Evolutionary conservation across 805 yeast species (phyloP).

Genomic region (Zygoascus bituminiphila): DNA sequence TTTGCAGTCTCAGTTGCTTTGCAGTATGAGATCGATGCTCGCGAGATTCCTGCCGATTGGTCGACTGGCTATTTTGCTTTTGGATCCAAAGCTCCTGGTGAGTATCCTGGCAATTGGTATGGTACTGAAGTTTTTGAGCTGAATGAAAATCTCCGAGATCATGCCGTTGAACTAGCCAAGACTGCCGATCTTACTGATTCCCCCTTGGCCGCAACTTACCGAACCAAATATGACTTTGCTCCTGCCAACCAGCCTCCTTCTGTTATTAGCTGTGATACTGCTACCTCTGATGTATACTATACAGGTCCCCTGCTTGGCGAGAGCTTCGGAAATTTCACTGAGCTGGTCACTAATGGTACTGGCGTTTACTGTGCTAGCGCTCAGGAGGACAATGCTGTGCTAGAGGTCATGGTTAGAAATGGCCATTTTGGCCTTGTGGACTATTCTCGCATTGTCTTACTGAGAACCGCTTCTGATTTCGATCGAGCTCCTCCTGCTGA

Average conservation of each 20-base stretch:
- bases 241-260: slow-evolving; percentile 45
- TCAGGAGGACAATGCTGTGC: slow-evolving; percentile 60
- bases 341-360: slow-evolving; percentile 48
- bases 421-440: slow-evolving; percentile 48
- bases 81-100: slow-evolving; percentile 41
- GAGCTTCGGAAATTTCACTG: slow-evolving; percentile 41
- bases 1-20: slow-evolving; percentile 55
- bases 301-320: slow-evolving; percentile 45
- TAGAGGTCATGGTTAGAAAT: slow-evolving; percentile 50
- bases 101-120: slow-evolving; percentile 47
- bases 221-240: slow-evolving; percentile 40
- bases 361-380: slow-evolving; percentile 54
- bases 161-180: slow-evolving; percentile 45
- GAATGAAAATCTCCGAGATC: slow-evolving; percentile 49
- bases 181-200: slow-evolving; percentile 24
- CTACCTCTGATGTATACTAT: slow-evolving; percentile 55
- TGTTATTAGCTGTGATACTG: slow-evolving; percentile 47
- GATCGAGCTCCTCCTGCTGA: slow-evolving; percentile 43
- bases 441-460: slow-evolving; percentile 46
- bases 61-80: slow-evolving; percentile 50
- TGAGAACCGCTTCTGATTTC: slow-evolving; percentile 57
- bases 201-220: slow-evolving; percentile 40
- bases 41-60: slow-evolving; percentile 46
- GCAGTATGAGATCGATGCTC: slow-evolving; percentile 50
- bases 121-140: slow-evolving; percentile 62